Conservation (phyloP, 2,329 filamentous ascomycete species). For the Trichoderma hamatum region DNA sequence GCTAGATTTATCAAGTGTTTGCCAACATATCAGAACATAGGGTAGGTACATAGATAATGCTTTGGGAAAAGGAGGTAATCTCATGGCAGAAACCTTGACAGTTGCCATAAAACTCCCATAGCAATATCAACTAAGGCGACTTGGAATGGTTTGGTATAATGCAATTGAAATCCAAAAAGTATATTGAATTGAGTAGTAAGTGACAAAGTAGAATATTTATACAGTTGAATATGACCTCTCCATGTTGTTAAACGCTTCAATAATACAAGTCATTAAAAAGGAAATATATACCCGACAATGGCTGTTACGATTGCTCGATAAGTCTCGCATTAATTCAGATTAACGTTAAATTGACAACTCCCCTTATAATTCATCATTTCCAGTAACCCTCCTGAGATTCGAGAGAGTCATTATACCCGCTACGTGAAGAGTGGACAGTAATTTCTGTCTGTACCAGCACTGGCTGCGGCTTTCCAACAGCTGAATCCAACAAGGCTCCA, state of each 20-base stretch:
- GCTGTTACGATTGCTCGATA: slow-evolving; percentile 6
- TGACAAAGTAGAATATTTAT: background rate
- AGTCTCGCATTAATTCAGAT: slow-evolving; percentile 6
- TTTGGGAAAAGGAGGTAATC: background rate
- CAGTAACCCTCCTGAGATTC: slow-evolving; percentile 17
- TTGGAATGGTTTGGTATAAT: background rate
- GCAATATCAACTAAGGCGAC: background rate
- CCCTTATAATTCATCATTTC: background rate
- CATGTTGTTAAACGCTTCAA: background rate
- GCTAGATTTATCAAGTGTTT: background rate
- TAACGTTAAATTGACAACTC: background rate
- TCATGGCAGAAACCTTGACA: background rate
- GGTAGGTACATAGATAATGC: background rate
- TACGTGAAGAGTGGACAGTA: slow-evolving; percentile 17
- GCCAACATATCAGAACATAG: no score
- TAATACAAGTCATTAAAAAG: background rate
- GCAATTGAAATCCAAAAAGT: background rate
- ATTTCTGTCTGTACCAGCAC: slow-evolving; percentile 17
- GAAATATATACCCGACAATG: background rate
- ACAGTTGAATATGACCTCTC: background rate
- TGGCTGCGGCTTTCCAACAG: slow-evolving; percentile 9
- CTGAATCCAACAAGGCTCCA: slow-evolving; percentile 12
- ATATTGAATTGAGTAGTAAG: background rate
- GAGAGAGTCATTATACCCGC: slow-evolving; percentile 17
- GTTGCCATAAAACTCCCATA: background rate